Base-by-base conservation (phyloP, 225 moss, liverwort and hornwort species). In the Polytrichum formosum region DNA sequence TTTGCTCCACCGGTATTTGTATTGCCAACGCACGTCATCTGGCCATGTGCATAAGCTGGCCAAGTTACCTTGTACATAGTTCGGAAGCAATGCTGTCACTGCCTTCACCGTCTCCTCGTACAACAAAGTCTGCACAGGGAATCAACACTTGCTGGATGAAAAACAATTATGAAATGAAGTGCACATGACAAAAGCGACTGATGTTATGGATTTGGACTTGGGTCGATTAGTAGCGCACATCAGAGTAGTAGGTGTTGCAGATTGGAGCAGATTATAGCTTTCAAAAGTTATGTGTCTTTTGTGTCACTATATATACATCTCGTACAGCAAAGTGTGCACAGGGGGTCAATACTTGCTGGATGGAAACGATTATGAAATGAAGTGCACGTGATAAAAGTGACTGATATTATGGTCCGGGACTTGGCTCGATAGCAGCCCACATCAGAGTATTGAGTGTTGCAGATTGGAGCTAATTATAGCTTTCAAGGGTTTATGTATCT, bases 31-130 rank as follows among this genome's bases (percentile, higher is more conserved):
- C 62, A 97, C 78, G 53, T 89, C 89, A 1, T 87, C 85, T 0
- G 93, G 78, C 96, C 96, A 97, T 26, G 92, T 93, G 70, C 96
- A 97, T 61, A 93, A 77, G 54, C 78, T 88, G 10, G 90, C 84
- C 1, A 97, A 85, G 67, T 89, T 93, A 65, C 90, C 90, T 46
- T 86, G 75, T 5, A 75, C 85, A 18, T 87, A 76, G 63, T 81
- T 68, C 0, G 91, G 92, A 56, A 97, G 85, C 68, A 97, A 56
- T 8, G 55, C 75, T 18, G 78, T 67, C 0, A 97, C 79, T 22
- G 85, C 76, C 13, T 67, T 64, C 53, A 79, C 72, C 0, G 92
- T 60, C 0, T 79, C 73, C 56, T 84, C 72, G 26, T 83, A 90
- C 66, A 97, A 64, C 23, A 97, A 67, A 61, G 92, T 90, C 96